These are phyloP conservation scores for Leishmania arabica DNA, from an alignment of 208 protist species.

Conservation along the genomic window DNA sequence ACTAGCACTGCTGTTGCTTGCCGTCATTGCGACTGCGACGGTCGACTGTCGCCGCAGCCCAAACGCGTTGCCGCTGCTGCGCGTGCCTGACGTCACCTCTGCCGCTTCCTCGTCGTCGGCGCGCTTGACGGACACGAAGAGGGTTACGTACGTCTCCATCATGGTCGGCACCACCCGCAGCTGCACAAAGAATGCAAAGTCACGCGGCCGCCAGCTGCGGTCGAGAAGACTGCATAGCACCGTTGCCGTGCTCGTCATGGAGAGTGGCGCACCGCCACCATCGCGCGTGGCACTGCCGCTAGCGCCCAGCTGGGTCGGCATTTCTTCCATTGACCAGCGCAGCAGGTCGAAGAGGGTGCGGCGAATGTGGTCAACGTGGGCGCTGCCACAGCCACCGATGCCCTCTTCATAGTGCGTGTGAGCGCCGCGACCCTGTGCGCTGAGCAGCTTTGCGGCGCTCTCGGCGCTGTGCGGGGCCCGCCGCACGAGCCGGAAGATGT, in stretches of 20 bases:
- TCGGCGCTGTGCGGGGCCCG: conserved; percentile 39
- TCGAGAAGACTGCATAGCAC: conserved; percentile 65
- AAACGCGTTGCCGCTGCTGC: neutral
- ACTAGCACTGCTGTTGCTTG: neutral
- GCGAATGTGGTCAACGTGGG: conserved; percentile 17
- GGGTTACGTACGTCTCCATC: conserved; percentile 52
- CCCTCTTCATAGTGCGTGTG: conserved; percentile 38
- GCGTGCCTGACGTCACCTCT: neutral
- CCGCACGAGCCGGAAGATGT: conserved; percentile 27
- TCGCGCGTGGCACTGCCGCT: too few relatives aligned
- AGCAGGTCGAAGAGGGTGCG: conserved; percentile 21
- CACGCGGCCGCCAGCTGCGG: conserved; percentile 60
- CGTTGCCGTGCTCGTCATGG: conserved; percentile 24
- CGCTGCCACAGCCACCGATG: conserved; percentile 19
- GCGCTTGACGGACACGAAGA: conserved; percentile 36
- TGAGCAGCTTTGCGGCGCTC: conserved; percentile 37
- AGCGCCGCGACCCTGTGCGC: conserved; percentile 24
- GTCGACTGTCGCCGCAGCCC: neutral
- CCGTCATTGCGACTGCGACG: neutral
- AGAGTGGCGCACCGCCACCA: neutral
- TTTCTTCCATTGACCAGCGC: conserved; percentile 16
- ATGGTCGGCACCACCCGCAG: conserved; percentile 45
- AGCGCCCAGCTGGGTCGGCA: neutral
- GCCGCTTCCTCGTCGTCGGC: neutral
- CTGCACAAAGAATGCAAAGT: conserved; percentile 60